Conservation (phyloP, 1,284 basidiomycete species). For the Rhodotorula mucilaginosa region DNA sequence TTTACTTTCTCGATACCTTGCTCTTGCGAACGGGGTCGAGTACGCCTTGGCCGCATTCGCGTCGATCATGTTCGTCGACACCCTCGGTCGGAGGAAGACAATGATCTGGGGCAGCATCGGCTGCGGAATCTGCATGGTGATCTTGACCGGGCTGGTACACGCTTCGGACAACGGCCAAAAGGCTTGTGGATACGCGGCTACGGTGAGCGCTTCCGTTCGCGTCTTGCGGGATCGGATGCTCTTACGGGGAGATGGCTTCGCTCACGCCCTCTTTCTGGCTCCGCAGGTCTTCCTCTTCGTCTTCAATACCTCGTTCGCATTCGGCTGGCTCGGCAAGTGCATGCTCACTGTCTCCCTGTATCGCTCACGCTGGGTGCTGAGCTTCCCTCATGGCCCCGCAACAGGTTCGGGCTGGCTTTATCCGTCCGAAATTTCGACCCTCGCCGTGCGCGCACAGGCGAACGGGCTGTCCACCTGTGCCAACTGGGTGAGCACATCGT, state of each 20-base stretch:
- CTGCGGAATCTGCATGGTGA: constrained; percentile 51
- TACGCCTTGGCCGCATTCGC: constrained; percentile 60
- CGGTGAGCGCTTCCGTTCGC: background rate
- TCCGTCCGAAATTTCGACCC: constrained; percentile 65
- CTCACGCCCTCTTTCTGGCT: no score
- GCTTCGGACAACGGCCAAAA: constrained; percentile 1
- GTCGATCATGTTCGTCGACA: constrained; percentile 54
- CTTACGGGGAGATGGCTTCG: no score
- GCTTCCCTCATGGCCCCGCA: no score
- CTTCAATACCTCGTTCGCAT: constrained; percentile 57
- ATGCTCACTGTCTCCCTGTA: no score
- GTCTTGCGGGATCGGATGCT: no score
- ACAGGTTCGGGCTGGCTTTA: constrained; percentile 62
- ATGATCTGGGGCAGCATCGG: constrained; percentile 68
- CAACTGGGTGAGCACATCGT: no score
- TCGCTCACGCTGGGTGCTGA: no score
- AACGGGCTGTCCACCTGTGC: constrained; percentile 65
- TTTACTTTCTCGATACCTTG: constrained; percentile 63
- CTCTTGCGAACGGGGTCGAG: constrained; percentile 67
- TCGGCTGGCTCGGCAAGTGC: constrained; percentile 9
- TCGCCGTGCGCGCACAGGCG: constrained; percentile 64
- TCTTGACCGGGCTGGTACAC: background rate
- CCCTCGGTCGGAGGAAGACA: constrained; percentile 62
- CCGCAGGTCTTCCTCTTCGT: constrained; percentile 58
- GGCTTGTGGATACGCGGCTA: background rate